These are phyloP conservation scores for Trichodelitschia bisporula DNA, from an alignment of 495 filamentous ascomycete species.

Conservation along the genomic window DNA sequence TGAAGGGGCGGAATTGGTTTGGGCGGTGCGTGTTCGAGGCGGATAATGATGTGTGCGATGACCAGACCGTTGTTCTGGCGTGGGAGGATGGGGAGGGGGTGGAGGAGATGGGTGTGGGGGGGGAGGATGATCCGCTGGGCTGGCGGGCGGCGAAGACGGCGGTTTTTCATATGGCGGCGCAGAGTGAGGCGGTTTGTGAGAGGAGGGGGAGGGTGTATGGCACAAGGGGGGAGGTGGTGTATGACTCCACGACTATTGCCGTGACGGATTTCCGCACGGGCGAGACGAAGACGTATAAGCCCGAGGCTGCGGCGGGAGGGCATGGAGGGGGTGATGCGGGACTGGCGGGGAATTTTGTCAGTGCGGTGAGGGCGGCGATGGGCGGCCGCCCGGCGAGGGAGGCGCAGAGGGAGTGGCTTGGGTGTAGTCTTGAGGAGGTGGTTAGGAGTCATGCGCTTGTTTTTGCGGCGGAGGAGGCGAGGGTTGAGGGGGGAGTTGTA, in stretches of 20 bases:
- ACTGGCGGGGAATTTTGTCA: conserved; percentile 51
- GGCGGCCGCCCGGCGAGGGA: conserved; percentile 38
- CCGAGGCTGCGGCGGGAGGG: conserved; percentile 26
- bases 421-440: conserved; percentile 61
- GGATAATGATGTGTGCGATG: conserved; percentile 79
- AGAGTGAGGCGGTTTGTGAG: conserved; percentile 67
- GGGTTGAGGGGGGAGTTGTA: conserved; percentile 39
- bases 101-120: conserved; percentile 63
- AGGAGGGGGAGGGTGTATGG: conserved; percentile 67
- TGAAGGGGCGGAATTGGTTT: conserved; percentile 52
- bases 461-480: conserved; percentile 79
- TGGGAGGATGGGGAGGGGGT: too few relatives aligned
- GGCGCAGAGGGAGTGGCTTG: conserved; percentile 54
- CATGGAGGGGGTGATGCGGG: conserved; percentile 84
- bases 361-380: conserved; percentile 59
- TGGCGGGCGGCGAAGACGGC: conserved; percentile 57
- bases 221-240: conserved; percentile 58
- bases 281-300: conserved; percentile 24
- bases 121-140: conserved; percentile 39
- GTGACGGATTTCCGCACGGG: conserved; percentile 38
- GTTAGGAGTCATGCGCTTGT: conserved; percentile 81
- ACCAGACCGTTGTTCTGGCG: conserved; percentile 63
- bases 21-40: conserved; percentile 85
- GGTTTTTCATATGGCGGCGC: conserved; percentile 65
- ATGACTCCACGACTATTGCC: conserved; percentile 41